Conservation (phyloP, 2,329 filamentous ascomycete genomes). For the Sphaerulina musiva region DNA sequence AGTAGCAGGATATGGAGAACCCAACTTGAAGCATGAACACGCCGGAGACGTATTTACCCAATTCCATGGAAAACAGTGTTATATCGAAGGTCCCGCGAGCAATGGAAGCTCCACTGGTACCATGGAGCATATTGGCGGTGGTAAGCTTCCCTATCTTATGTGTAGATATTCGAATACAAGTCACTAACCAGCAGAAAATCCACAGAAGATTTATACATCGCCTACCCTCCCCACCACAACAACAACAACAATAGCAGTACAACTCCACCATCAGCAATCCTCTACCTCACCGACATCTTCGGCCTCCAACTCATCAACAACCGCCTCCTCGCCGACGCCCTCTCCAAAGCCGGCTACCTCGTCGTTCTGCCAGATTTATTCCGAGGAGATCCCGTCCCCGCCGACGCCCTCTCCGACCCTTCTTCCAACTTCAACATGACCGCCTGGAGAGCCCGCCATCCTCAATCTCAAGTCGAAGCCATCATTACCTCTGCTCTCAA, state of each 20-base stretch:
- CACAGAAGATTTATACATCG: constrained; percentile 22
- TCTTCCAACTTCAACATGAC: constrained; percentile 38
- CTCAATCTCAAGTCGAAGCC: constrained; percentile 40
- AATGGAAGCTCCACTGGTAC: constrained; percentile 18
- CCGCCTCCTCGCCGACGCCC: constrained; percentile 32
- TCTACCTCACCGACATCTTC: constrained; percentile 34
- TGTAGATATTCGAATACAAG: no score
- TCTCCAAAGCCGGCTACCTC: constrained; percentile 31
- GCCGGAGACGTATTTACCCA: constrained; percentile 17
- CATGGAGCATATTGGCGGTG: constrained; percentile 13
- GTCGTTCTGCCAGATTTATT: constrained; percentile 34
- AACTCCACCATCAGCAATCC: constrained; percentile 18
- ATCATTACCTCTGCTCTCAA: constrained; percentile 39
- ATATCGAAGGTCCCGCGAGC: constrained; percentile 16
- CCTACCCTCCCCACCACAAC: constrained; percentile 15
- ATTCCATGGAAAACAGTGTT: constrained; percentile 11
- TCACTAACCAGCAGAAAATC: no score
- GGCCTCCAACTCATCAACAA: constrained; percentile 32
- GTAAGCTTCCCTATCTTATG: constrained; percentile 7
- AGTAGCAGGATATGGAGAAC: constrained; percentile 14
- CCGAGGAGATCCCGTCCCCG: constrained; percentile 31
- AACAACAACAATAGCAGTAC: not conserved
- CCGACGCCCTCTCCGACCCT: constrained; percentile 21
- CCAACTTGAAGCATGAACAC: constrained; percentile 19
- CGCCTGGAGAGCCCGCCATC: constrained; percentile 42